Evolutionary conservation across 2,329 filamentous ascomycete genomes (phyloP), one percentile per base, ranked within the genome.

Genomic region (Incumbomyces lentus): DNA sequence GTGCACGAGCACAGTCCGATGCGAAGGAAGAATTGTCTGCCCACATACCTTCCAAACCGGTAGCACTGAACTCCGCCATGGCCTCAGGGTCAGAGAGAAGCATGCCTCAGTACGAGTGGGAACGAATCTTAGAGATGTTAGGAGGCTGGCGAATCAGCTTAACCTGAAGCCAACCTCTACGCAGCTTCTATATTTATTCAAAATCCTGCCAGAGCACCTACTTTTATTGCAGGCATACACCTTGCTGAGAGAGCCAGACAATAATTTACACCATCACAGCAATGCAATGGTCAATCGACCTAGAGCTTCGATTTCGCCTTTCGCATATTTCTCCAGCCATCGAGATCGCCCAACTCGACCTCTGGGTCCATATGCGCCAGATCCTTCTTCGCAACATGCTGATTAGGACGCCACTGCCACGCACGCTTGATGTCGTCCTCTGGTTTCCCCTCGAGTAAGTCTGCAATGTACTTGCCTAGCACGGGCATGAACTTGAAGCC

Each of bases 401-500:
- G 49, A 1, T 50, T 49, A 5, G 44, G 40, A 18, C 33, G 19
- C 47, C 47, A 49, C 2, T 8, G 14, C 47, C 47, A 49, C 14
- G 8, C 19, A 11, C 31, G 6, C 10, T 37, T 40, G 19, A 46
- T 46, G 6, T 46, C 37, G 11, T 55, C 58, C 30, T 73, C 68
- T 22, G 73, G 48, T 6, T 54, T 63, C 0, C 63, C 67, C 48
- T 74, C 68, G 35, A 76, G 39, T 5, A 64, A 63, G 55, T 76
- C 71, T 1, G 60, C 65, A 14, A 76, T 69, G 19, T 73, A 67
- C 5, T 63, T 60, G 0, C 74, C 74, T 37, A 76, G 66, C 2
- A 66, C 64, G 2, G 72, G 70, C 56, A 72, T 70, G 32, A 72
- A 68, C 66, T 73, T 75, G 51, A 73, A 75, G 2, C 69, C 72